A percentile compares a stretch with the other conserved stretches of the same genome.
Evolutionary conservation across 305 asterid genomes (phyloP).

Genomic region (Ajuga reptans): DNA sequence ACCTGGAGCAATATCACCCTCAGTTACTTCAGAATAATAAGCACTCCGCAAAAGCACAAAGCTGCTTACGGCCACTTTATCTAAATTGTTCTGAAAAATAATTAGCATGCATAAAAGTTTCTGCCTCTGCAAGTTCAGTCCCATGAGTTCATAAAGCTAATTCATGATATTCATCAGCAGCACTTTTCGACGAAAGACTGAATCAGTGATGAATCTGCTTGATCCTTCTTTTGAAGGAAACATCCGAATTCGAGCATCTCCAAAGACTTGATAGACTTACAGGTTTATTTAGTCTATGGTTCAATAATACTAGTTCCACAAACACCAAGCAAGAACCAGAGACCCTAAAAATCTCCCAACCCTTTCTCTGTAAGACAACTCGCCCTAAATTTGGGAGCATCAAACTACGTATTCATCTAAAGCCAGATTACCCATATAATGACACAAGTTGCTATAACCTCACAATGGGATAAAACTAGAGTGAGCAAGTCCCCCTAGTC

Average conservation of each 20-base stretch:
- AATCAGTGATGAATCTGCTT: background rate
- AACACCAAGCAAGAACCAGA: no score
- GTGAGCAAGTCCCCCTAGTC: no score
- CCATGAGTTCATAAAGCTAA: background rate
- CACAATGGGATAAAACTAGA: no score
- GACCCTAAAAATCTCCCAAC: no score
- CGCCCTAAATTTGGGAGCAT: no score
- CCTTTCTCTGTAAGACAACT: no score
- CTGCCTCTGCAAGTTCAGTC: background rate
- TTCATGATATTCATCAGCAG: background rate
- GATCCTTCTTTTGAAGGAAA: background rate
- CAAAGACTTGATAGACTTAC: background rate
- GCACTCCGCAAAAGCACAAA: background rate
- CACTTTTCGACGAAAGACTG: background rate
- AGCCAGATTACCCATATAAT: no score
- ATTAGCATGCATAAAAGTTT: background rate
- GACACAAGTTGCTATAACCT: no score
- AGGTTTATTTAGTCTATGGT: background rate
- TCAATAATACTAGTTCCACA: no score
- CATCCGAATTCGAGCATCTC: background rate
- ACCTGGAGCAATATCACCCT: conserved; percentile 38
- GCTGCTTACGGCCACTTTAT: background rate
- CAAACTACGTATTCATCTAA: no score
- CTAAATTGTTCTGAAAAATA: background rate
- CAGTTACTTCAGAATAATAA: conserved; percentile 15